phyloP scores from a whole-genome alignment of 1,139 yeast genomes.

The Hanseniaspora uvarum region DNA sequence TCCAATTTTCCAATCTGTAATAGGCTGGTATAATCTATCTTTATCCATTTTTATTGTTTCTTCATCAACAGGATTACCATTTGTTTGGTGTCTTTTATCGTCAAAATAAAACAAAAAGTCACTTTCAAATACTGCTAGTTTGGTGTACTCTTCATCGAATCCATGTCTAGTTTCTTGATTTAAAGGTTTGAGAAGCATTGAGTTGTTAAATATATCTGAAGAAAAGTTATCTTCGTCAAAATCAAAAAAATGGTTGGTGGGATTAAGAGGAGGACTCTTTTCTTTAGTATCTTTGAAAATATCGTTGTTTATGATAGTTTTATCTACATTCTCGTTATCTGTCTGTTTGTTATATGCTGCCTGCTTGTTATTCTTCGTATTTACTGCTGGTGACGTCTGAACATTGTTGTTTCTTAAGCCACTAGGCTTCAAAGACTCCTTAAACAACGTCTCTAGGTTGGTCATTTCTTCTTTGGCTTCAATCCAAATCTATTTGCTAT shows the following conservation, averaged over 20 bases:
- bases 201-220: neutral
- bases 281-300: neutral
- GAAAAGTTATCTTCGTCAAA: neutral
- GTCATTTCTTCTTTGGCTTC: neutral
- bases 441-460: slow-evolving; percentile 7
- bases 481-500: neutral
- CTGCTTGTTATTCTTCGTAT: neutral
- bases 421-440: slow-evolving; percentile 15
- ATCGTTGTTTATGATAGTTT: neutral
- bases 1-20: slow-evolving; percentile 82
- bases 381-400: neutral
- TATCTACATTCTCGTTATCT: neutral
- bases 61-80: slow-evolving; percentile 69
- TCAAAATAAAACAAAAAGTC: slow-evolving; percentile 72
- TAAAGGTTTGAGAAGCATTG: slow-evolving; percentile 33
- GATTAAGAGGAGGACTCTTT: neutral
- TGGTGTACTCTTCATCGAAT: slow-evolving; percentile 56
- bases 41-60: slow-evolving; percentile 39
- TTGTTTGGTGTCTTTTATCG: slow-evolving; percentile 83
- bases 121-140: slow-evolving; percentile 54
- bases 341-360: neutral
- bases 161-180: slow-evolving; percentile 67
- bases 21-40: slow-evolving; percentile 53
- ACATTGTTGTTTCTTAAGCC: slow-evolving; percentile 1
- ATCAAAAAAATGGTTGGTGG: neutral